A percentile compares a stretch with the other conserved stretches of the same genome.
Conservation (phyloP, 2,329 filamentous ascomycete species). For the Clarireedia hainanense region DNA sequence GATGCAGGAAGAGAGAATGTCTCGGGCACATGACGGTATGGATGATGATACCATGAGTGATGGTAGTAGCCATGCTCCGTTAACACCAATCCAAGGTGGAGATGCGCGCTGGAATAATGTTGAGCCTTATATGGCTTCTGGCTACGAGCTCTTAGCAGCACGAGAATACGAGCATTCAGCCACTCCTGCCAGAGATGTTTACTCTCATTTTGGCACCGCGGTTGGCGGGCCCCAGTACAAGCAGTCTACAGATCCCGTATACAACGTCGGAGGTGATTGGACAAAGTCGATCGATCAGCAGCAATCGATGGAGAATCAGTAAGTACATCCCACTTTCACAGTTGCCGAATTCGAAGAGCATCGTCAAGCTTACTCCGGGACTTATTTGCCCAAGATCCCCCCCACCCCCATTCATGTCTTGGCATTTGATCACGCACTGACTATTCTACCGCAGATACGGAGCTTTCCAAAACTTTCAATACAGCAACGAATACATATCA, state of each 20-base stretch:
- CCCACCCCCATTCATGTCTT: not conserved
- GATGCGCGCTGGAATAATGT: conserved; percentile 43
- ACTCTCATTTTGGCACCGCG: conserved; percentile 37
- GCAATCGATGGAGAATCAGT: conserved; percentile 28
- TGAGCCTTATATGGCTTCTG: conserved; percentile 70
- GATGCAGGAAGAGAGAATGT: conserved; percentile 34
- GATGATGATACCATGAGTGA: conserved; percentile 35
- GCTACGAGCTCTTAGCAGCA: conserved; percentile 64
- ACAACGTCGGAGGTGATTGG: conserved; percentile 32
- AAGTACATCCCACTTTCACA: not conserved
- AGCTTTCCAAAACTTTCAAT: conserved; percentile 19
- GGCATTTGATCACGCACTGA: not conserved
- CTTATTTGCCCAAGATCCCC: not conserved
- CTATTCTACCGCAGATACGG: conserved; percentile 14
- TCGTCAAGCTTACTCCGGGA: too few species aligned
- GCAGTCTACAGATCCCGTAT: conserved; percentile 61
- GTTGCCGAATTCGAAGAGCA: too few species aligned
- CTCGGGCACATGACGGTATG: conserved; percentile 34
- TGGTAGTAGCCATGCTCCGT: conserved; percentile 31
- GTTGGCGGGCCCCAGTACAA: conserved; percentile 39
- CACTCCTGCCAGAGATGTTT: conserved; percentile 33
- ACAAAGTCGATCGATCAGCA: conserved; percentile 17
- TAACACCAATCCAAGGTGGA: conserved; percentile 40
- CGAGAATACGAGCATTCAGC: conserved; percentile 53
- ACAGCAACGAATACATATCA: conserved; percentile 16